Evolutionary conservation across 371 early-diverging fungal species (phyloP), one percentile per base, ranked within the genome.

Genomic region (Homolaphlyctis polyrhiza): DNA sequence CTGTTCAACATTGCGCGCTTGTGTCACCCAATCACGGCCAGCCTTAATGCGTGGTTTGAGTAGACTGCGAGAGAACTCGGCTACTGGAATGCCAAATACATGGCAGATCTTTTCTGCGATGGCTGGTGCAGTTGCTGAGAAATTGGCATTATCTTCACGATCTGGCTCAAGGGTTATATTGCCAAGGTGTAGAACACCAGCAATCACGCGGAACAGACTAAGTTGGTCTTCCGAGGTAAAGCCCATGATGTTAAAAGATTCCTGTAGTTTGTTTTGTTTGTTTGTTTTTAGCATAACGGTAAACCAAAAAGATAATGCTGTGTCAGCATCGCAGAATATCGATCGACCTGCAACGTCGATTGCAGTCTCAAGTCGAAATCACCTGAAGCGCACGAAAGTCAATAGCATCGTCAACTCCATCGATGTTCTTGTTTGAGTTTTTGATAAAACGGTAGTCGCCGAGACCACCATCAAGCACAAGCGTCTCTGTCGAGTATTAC

Each of bases 171-270:
- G 86, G 23, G 81, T 76, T 57, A 99, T 88, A 74, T 99, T 99
- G 33, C 99, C 99, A 36, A 99, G 74, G 70, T 98, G 95, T 23
- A 99, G 77, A n/a, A 99, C 86, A 1, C 93, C 92, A 14, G 97
- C 91, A 32, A 99, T 73, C 14, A 93, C 81, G 18, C 90, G 86
- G 78, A 95, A 96, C 29, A 94, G 81, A 52, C 91, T 86, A 0
- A 76, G 51, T 66, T 90, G 91, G 61, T 95, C 92, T 43, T 93
- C 89, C 13, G 72, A 62, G 18, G 75, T 72, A 60, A 99, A 83
- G 1, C 91, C 87, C 83, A 99, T 92, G 48, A 92, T 83, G 35
- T 83, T 77, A 87, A 99, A 84, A 0, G 96, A 84, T 28, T 86
- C 81, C 86, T 89, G 68, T n/a, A 64, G 18, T 39, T n/a, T n/a